Percentiles rank a stretch among this genome's conserved stretches.
phyloP scores from a whole-genome alignment of 1,284 basidiomycete genomes.

The Fomitopsis betulina region DNA sequence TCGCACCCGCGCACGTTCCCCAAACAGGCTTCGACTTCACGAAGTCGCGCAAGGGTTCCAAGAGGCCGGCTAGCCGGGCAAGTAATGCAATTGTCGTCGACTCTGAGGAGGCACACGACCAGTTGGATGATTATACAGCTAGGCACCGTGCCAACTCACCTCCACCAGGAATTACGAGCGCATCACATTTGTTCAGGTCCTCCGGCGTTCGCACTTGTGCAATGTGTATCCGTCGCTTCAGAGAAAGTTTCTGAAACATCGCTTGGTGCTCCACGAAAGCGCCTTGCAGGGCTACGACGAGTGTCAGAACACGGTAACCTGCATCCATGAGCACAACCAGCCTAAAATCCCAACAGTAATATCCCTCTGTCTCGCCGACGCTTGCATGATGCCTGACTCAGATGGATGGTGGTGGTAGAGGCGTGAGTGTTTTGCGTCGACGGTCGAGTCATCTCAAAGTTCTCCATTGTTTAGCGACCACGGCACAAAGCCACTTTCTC shows the following conservation, averaged over 20 bases:
- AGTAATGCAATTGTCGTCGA: constrained; percentile 93
- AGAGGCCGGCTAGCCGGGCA: constrained; percentile 72
- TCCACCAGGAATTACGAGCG: constrained; percentile 90
- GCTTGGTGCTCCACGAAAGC: constrained; percentile 88
- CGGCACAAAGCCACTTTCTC: not conserved
- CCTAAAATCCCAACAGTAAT: constrained; percentile 34
- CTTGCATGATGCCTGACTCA: constrained; percentile 8
- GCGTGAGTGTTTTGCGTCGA: not conserved
- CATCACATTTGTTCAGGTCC: constrained; percentile 78
- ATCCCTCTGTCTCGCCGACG: constrained; percentile 7
- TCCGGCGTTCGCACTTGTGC: constrained; percentile 74
- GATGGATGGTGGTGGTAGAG: not conserved
- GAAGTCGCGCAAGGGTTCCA: constrained; percentile 78
- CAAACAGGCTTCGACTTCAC: constrained; percentile 73
- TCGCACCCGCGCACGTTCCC: constrained; percentile 98
- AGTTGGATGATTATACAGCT: not conserved
- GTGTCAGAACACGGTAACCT: not conserved
- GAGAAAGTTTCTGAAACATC: constrained; percentile 56
- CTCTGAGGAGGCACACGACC: constrained; percentile 41
- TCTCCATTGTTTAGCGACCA: not conserved
- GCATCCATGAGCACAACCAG: constrained; percentile 12
- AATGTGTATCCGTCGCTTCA: constrained; percentile 41
- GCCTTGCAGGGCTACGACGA: constrained; percentile 76
- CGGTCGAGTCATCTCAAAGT: not conserved
- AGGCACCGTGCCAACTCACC: constrained; percentile 35